These are phyloP conservation scores for Epithemia pelagica DNA, from an alignment of 108 stramenopile species.

Conservation along the genomic window DNA sequence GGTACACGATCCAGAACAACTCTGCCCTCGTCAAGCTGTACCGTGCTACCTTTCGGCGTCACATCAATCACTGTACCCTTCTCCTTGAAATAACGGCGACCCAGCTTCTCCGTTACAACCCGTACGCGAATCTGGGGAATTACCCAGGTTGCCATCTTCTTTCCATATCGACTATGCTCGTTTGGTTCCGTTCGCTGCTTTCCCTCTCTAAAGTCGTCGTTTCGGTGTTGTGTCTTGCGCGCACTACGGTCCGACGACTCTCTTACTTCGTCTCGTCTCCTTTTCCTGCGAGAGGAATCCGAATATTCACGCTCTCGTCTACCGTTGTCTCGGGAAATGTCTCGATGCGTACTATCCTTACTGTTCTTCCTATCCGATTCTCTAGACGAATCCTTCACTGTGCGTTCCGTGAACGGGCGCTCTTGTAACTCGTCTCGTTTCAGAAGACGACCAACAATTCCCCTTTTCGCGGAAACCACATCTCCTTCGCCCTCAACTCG, in stretches of 20 bases:
- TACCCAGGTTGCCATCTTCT: conserved; percentile 41
- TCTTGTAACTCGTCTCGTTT: conserved; percentile 52
- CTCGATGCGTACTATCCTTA: conserved; percentile 2
- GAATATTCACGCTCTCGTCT: not conserved
- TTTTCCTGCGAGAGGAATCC: conserved; percentile 4
- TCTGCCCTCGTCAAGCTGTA: conserved; percentile 43
- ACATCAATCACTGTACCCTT: conserved; percentile 84
- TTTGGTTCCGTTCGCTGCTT: conserved; percentile 3
- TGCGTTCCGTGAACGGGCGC: conserved; percentile 42
- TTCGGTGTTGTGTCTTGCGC: not conserved
- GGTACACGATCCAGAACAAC: conserved; percentile 59
- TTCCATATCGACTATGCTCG: conserved; percentile 1
- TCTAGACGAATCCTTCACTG: not conserved
- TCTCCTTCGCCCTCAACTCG: conserved; percentile 47
- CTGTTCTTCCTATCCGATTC: not conserved
- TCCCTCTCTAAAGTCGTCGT: not conserved
- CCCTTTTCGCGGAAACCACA: conserved; percentile 49
- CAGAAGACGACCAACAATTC: conserved; percentile 38
- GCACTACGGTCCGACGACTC: not conserved
- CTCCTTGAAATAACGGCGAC: conserved; percentile 48
- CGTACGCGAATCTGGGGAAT: conserved; percentile 82
- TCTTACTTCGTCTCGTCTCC: conserved; percentile 4
- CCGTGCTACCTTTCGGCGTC: conserved; percentile 37
- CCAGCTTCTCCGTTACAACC: conserved; percentile 58
- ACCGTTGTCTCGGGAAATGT: not conserved